These are phyloP conservation scores for Aspergillus novoparasiticus DNA, from an alignment of 2,329 filamentous ascomycete species.

Conservation along the genomic window DNA sequence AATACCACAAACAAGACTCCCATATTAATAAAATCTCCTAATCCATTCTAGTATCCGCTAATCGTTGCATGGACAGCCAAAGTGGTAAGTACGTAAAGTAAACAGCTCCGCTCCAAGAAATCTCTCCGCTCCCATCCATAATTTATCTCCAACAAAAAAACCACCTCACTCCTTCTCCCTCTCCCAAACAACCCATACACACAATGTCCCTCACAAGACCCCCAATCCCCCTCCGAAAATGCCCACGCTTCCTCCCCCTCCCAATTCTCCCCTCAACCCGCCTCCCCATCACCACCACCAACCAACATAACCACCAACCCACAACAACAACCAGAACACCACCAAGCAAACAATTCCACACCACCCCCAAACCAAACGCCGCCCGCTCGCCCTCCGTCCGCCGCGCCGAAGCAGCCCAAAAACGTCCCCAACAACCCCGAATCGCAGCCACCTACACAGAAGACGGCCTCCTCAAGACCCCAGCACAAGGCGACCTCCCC, in stretches of 20 bases:
- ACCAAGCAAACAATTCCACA: slow-evolving; percentile 13
- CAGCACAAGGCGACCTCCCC: slow-evolving; percentile 3
- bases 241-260: slow-evolving; percentile 9
- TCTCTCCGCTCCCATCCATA: not conserved
- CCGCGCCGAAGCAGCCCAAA: slow-evolving; percentile 5
- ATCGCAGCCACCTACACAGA: not conserved
- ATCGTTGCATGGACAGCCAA: not conserved
- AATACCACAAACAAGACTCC: no score
- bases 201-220: slow-evolving; percentile 22
- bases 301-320: not conserved
- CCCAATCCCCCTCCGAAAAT: slow-evolving; percentile 19
- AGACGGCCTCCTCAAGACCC: not conserved
- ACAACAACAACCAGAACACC: not conserved
- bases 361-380: slow-evolving; percentile 9
- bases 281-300: not conserved
- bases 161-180: not conserved
- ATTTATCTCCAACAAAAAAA: not conserved
- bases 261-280: not conserved
- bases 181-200: not conserved
- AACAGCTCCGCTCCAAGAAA: not conserved
- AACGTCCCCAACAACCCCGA: not conserved
- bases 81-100: not conserved
- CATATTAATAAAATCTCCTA: no score
- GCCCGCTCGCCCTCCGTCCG: slow-evolving; percentile 15
- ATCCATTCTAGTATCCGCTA: no score